Base-by-base conservation (phyloP, 2,329 filamentous ascomycete genomes). In the Alternaria viburni region DNA sequence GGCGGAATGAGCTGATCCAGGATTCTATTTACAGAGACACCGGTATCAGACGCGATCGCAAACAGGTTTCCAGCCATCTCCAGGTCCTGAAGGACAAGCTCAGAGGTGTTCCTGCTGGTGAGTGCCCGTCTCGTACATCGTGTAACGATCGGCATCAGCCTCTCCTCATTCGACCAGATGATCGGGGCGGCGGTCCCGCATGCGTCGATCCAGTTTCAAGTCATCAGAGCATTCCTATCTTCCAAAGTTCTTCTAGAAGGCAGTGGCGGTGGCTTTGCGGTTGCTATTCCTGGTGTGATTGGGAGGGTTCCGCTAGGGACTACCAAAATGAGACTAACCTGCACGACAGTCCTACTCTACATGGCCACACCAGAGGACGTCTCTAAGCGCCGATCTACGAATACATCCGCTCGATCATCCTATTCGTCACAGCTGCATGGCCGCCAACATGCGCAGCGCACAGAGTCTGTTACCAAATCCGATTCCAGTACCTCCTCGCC, bases 51-150 rank as follows among this genome's bases (percentile, higher is more conserved):
- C 81, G 88, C 57, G 79, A 76, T 15, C 81, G 88, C 54, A 90
- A 90, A 74, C 86, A 89, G 71, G 86, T 90, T 5, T 89, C 88
- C 0, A 90, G 88, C 69, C 88, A 90, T 72, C 83, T 89, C 25
- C 88, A 90, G 75, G 87, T 89, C 3, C 80, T 90, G 19, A 87
- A 88, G 73, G 83, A 82, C 12, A 85, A 87, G 62, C 79, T 89
- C 41, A 81, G 82, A 65, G 81, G 83, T 6, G 83, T 87, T 64
- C 83, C 84, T 26, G 79, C 83, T 62, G 86, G 86, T 87, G 76
- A 81, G 83, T 77, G 49, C 15, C 25, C 3, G 45, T 55, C 44
- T 26, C 46, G 54, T 45, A 50, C 13, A 32, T 51, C 26, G 21
- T 56, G 28, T 36, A 26, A 30, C 43, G 12, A 49, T 12, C 17